Evolutionary conservation across 1,139 yeast genomes (phyloP).

Genomic region (Pichiaceae sp.): DNA sequence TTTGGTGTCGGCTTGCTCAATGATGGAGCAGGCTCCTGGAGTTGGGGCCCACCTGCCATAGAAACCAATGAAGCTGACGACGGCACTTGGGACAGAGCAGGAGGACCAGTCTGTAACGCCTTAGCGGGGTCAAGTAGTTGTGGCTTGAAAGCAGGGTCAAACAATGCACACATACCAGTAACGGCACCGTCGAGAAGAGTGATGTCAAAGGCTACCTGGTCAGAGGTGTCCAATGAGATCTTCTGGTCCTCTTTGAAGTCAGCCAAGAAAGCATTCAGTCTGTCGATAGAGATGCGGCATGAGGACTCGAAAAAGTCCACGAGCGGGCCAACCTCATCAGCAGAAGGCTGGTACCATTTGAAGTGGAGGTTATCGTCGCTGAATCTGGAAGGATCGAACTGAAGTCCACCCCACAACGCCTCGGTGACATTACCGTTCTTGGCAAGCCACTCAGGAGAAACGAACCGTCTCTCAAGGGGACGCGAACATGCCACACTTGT

Average conservation of each 20-base stretch:
- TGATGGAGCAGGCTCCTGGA: neutral
- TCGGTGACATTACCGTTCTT: constrained; percentile 27
- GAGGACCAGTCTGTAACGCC: neutral
- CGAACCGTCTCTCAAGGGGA: constrained; percentile 45
- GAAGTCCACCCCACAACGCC: constrained; percentile 68
- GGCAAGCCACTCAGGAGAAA: constrained; percentile 31
- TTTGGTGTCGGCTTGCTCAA: neutral
- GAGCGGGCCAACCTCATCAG: constrained; percentile 52
- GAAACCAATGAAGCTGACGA: constrained; percentile 6
- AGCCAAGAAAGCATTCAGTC: constrained; percentile 25
- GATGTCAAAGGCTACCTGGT: constrained; percentile 17
- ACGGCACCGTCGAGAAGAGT: constrained; percentile 32
- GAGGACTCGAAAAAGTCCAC: constrained; percentile 49
- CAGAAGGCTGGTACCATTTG: constrained; percentile 69
- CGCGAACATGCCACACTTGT: constrained; percentile 57
- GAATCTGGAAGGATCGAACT: constrained; percentile 39
- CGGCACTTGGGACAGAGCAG: neutral
- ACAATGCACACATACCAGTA: constrained; percentile 68
- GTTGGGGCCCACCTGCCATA: neutral
- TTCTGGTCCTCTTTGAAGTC: constrained; percentile 9
- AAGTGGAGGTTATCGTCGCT: constrained; percentile 40
- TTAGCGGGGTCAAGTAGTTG: constrained; percentile 3
- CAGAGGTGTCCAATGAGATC: constrained; percentile 18
- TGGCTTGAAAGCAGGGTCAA: constrained; percentile 50
- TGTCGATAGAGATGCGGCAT: constrained; percentile 34